Base-by-base conservation (phyloP, 2,329 filamentous ascomycete genomes). In the Aspergillus tamarii region DNA sequence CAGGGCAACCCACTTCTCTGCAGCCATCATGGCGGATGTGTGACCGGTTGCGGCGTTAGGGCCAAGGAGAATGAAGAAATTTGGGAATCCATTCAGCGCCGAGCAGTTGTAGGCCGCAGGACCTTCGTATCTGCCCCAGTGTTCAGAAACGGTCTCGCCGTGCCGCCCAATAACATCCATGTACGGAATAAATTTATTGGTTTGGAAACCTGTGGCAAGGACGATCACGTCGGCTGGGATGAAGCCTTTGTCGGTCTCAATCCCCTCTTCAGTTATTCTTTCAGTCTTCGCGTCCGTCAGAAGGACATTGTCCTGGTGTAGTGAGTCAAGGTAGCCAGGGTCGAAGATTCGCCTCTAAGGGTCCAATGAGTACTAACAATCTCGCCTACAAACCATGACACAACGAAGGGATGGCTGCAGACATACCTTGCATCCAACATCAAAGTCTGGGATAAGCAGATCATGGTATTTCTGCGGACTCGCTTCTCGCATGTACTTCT, bases 41-140 rank as follows among this genome's bases (percentile, higher is more conserved):
- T 76, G 73, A 1, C 75, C 75, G 0, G 74, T 69, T 1, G 69
- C 74, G 7, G 73, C 59, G 64, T 77, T 77, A 0, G 76, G 74
- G 3, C 76, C 76, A 0, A 73, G 63, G 0, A 75, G 65, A 62
- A 77, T 68, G 64, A 78, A 77, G 65, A 73, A 77, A 48, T 77
- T 78, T 0, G 76, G 76, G 59, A 78, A 89, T 0, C 83, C 85
- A 67, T 83, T 84, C 70, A 89, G 73, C 1, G 81, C 82, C 0
- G 82, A 83, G 45, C 83, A 83, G 63, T 87, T 84, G 69, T 90
- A 91, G 0, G 87, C 88, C 56, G 83, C 84, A 0, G 85, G 78
- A 0, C 88, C 88, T 8, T 83, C 86, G 59, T 84, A 82, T 39
- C 68, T 56, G 7, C 59, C 21, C 73, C 73, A 76, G 46, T 72